These are phyloP conservation scores for Leccinum olivaceopallidum DNA, from an alignment of 768 basidiomycete species.

Conservation along the genomic window DNA sequence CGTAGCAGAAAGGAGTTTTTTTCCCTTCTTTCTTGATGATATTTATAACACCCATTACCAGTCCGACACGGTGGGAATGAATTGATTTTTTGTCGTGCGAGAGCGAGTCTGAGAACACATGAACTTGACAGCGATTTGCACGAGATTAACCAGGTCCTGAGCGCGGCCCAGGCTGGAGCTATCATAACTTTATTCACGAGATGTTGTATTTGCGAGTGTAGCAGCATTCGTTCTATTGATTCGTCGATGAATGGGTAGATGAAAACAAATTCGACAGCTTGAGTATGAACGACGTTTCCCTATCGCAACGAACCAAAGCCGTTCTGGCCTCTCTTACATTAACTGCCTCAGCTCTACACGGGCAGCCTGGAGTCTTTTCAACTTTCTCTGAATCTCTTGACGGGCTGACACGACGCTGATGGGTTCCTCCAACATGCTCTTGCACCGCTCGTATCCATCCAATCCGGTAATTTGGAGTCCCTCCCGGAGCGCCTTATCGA, in stretches of 20 bases:
- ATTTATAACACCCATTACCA: not conserved
- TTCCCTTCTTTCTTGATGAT: not conserved
- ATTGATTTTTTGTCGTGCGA: not conserved
- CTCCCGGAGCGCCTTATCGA: slow-evolving; percentile 45
- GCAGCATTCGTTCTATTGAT: not conserved
- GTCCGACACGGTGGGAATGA: not conserved
- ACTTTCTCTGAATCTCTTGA: slow-evolving; percentile 50
- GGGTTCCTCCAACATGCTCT: slow-evolving; percentile 53
- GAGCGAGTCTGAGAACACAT: not conserved
- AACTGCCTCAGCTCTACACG: slow-evolving; percentile 37
- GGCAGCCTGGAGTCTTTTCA: slow-evolving; percentile 50
- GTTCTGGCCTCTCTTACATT: slow-evolving; percentile 9
- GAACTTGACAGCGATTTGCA: not conserved
- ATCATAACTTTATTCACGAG: not conserved
- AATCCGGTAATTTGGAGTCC: slow-evolving; percentile 54
- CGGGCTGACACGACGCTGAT: slow-evolving; percentile 44
- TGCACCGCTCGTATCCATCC: slow-evolving; percentile 48
- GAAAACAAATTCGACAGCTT: not conserved
- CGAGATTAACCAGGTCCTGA: too few species aligned
- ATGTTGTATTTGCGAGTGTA: not conserved
- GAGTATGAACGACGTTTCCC: not conserved
- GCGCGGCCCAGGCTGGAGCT: too few species aligned
- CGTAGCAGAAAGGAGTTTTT: not conserved
- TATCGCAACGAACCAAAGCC: not conserved
- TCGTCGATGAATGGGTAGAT: not conserved